Evolutionary conservation across 1,284 basidiomycete species (phyloP).

Genomic region (Entoloma clypeatum): DNA sequence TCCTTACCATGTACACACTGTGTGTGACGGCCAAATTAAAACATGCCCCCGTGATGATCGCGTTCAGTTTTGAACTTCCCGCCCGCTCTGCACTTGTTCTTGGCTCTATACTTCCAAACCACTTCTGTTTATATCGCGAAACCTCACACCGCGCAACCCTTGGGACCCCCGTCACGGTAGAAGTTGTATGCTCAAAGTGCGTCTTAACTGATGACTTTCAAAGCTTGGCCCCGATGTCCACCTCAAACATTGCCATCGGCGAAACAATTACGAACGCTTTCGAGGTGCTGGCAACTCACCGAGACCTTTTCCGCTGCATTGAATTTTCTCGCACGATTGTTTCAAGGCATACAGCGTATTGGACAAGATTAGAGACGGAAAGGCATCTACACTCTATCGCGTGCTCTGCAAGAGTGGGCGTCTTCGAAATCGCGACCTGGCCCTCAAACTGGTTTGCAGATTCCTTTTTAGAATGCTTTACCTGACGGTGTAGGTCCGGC

Average conservation of each 20-base stretch:
- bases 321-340: neutral
- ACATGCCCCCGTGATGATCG: too few relatives aligned
- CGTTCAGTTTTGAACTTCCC: too few relatives aligned
- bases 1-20: too few relatives aligned
- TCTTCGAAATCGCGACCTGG: slow-evolving; percentile 36
- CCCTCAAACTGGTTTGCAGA: slow-evolving; percentile 38
- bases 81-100: too few relatives aligned
- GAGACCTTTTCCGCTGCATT: neutral
- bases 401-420: slow-evolving; percentile 41
- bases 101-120: too few relatives aligned
- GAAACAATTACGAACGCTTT: slow-evolving; percentile 14
- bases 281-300: slow-evolving; percentile 11
- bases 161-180: too few relatives aligned
- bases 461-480: neutral
- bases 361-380: slow-evolving; percentile 30
- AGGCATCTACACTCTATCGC: slow-evolving; percentile 31
- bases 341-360: slow-evolving; percentile 33
- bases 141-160: too few relatives aligned
- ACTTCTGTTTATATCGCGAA: too few relatives aligned
- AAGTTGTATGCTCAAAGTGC: too few relatives aligned
- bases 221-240: neutral
- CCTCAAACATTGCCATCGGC: neutral
- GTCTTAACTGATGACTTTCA: too few relatives aligned
- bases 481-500: too few relatives aligned
- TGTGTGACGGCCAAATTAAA: too few relatives aligned